Evolutionary conservation across 2,329 filamentous ascomycete species (phyloP), one percentile per base, ranked within the genome.

Genomic region (Trichoderma sp.): DNA sequence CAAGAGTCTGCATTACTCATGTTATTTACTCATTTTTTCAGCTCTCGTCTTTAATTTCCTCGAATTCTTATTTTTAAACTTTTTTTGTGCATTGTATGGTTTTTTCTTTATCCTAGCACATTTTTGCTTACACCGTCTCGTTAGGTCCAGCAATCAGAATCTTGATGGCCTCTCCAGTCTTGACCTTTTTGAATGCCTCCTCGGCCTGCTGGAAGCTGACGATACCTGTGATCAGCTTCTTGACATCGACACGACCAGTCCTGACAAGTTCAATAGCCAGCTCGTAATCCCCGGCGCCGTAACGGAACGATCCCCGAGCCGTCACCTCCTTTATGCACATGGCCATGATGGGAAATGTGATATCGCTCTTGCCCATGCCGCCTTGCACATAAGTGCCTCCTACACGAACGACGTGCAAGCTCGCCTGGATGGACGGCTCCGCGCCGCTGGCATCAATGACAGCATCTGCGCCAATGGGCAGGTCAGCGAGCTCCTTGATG

Each of bases 271-370:
- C 88, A 54, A 97, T 84, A 5, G 93, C 93, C 7, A 94, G 87
- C 76, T 89, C 87, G 80, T 97, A 98, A 79, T 97, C 94, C 22
- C 94, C 94, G 65, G 88, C 87, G 4, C 90, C 90, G 79, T 98
- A 98, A 45, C 94, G 88, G 85, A 98, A 98, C 70, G 90, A 94
- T 25, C 94, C 94, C 76, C 90, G 92, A 56, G 92, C 86, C 12
- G 90, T 96, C 61, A 97, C 84, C 83, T 98, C 94, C 82, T 97
- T 97, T 60, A 89, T 85, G 78, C 93, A 96, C 76, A 96, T 84
- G 5, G 92, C 90, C 87, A 94, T 92, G 77, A 98, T 97, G 61
- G 94, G 94, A 83, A 97, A 97, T 9, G 81, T 91, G 78, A 97
- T 94, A 75, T 97, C 92, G 45, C 88, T 80, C 77, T 90, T 91